Evolutionary conservation across 192 early-diverging fungal genomes (phyloP), one percentile per base, ranked within the genome.

Genomic region (Allomyces arbusculus): DNA sequence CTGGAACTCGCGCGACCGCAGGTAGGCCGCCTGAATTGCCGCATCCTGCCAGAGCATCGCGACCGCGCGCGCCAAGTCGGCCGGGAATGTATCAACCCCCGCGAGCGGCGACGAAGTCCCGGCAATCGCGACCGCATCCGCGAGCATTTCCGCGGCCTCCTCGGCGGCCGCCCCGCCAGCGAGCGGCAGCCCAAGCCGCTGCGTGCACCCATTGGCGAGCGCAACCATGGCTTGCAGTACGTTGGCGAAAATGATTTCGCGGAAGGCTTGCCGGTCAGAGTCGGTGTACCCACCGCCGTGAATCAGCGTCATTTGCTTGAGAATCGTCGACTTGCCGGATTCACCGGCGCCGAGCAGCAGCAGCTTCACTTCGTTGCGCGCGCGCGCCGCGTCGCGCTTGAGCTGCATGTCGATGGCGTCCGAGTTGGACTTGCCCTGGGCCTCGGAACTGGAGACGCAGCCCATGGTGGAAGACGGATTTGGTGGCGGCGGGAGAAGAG

Each of bases 251-350:
- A 97, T 94, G 67, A 95, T 92, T 74, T 94, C 91, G 74, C 87
- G 91, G 82, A 93, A 95, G 61, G 89, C 87, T 69, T 91, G 87
- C 65, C 87, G 81, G 77, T 97, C 94, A 40, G 93, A 89, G 40
- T 79, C 74, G 65, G 85, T 87, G 78, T 93, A 97, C 5, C 94
- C 94, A 67, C 85, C 86, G 71, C 91, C 94, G 75, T 97, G 92
- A 69, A 97, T 95, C 64, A 97, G 82, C 74, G 91, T 94, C 92
- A 97, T 95, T 72, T 97, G 92, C 76, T 97, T 97, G 65, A 97
- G 78, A 71, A 97, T 92, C 23, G 94, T 97, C 45, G 86, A 89
- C 77, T 97, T 97, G 64, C 94, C 94, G 10, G 94, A 95, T 76
- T 97, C 94, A 69, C 94, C 94, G 58, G 94, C 91, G 71, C 89